Percentiles rank a stretch among this genome's conserved stretches.
phyloP scores from a whole-genome alignment of 371 early-diverging fungal species.

The Mucor lusitanicus region DNA sequence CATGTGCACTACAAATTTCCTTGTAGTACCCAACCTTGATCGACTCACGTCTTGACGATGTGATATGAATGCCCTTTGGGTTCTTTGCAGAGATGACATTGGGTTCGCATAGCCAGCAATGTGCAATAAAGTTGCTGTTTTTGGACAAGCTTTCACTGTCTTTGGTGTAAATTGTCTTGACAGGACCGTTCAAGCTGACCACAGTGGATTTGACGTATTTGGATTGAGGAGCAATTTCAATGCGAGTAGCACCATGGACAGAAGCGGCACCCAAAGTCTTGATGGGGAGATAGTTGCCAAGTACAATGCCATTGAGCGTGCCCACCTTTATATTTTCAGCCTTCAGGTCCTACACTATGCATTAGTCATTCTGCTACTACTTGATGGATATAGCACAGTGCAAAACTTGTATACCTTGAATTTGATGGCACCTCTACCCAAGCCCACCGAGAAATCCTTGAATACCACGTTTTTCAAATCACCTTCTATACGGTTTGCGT shows the following conservation, averaged over 20 bases:
- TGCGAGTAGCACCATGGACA: constrained; percentile 14
- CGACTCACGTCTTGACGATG: not conserved
- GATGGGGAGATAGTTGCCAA: constrained; percentile 11
- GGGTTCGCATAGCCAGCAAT: constrained; percentile 21
- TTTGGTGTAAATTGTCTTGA: not conserved
- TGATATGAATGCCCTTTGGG: not conserved
- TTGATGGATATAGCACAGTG: not conserved
- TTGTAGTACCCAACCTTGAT: constrained; percentile 15
- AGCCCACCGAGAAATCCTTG: constrained; percentile 4
- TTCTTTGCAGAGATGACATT: not conserved
- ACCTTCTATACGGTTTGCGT: constrained; percentile 8
- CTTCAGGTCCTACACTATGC: not conserved
- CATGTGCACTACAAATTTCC: not conserved
- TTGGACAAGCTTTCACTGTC: not conserved
- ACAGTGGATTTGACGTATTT: constrained; percentile 7
- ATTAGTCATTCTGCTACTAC: not conserved
- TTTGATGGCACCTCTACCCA: constrained; percentile 17
- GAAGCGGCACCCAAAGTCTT: constrained; percentile 3
- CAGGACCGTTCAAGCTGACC: constrained; percentile 17
- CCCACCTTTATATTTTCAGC: constrained; percentile 4
- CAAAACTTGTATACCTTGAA: constrained; percentile 13
- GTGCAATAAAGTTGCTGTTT: not conserved
- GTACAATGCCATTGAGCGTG: constrained; percentile 15
- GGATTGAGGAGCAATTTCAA: constrained; percentile 11
- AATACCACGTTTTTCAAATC: constrained; percentile 7